A percentile compares a stretch with the other conserved stretches of the same genome.
Conservation (phyloP, 768 basidiomycete species). For the Pleurotus ostreatus region DNA sequence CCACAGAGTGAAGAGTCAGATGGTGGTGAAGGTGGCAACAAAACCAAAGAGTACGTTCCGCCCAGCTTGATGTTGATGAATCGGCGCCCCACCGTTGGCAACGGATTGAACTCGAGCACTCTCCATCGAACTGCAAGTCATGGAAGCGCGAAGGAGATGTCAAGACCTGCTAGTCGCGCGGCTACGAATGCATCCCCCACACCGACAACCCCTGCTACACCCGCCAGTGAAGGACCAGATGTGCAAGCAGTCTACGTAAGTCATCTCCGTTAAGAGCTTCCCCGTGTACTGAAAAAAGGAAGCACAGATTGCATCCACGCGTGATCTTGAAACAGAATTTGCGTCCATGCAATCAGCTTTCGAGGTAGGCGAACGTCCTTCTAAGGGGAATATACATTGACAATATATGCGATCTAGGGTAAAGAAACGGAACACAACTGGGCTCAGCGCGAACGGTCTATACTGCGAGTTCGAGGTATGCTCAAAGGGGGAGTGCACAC, state of each 20-base stretch:
- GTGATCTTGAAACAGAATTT: conserved; percentile 87
- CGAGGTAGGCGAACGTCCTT: conserved; percentile 46
- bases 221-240: conserved; percentile 39
- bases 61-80: conserved; percentile 65
- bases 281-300: not conserved
- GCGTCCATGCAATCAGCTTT: conserved; percentile 73
- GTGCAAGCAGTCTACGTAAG: conserved; percentile 70
- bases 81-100: conserved; percentile 40
- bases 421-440: conserved; percentile 98
- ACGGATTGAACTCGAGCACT: conserved; percentile 20
- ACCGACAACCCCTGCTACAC: conserved; percentile 33
- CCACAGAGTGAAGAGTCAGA: conserved; percentile 59
- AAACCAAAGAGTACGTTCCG: conserved; percentile 64
- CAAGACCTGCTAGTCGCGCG: conserved; percentile 36
- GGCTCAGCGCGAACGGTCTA: conserved; percentile 73
- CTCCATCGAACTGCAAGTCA: conserved; percentile 46
- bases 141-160: conserved; percentile 39
- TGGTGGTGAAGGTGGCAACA: conserved; percentile 39
- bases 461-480: conserved; percentile 84
- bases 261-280: conserved; percentile 1
- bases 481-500: conserved; percentile 78
- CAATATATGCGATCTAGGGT: conserved; percentile 46
- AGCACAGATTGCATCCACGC: conserved; percentile 71
- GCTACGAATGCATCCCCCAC: conserved; percentile 50
- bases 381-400: conserved; percentile 4